These are phyloP conservation scores for Pseudocercospora eumusae DNA, from an alignment of 2,329 filamentous ascomycete genomes.

Conservation along the genomic window DNA sequence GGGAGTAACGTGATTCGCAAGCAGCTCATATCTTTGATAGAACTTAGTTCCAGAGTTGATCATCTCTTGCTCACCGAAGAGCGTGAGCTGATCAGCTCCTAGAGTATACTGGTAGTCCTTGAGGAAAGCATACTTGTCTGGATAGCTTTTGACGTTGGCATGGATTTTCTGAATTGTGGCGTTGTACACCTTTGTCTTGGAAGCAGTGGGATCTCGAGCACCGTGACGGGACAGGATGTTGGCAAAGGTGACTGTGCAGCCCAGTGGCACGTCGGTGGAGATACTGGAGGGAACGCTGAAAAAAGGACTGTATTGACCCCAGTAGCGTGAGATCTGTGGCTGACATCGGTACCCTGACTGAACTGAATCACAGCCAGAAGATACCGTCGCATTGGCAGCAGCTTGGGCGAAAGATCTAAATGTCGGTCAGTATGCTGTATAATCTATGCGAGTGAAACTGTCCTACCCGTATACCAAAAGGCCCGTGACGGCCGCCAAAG, in stretches of 20 bases:
- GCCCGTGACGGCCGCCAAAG: constrained; percentile 16
- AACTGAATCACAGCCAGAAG: constrained; percentile 32
- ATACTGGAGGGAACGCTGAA: constrained; percentile 72
- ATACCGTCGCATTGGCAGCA: not conserved
- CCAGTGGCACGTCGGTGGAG: constrained; percentile 59
- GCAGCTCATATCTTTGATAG: constrained; percentile 68
- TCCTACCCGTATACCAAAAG: constrained; percentile 25
- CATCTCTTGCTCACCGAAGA: constrained; percentile 69
- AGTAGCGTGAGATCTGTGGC: constrained; percentile 57
- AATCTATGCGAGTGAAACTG: not conserved
- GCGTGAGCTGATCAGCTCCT: constrained; percentile 67
- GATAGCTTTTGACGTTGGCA: constrained; percentile 56
- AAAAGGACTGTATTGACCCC: constrained; percentile 82
- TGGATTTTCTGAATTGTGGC: constrained; percentile 68
- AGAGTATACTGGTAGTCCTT: constrained; percentile 70
- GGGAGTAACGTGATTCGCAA: constrained; percentile 61
- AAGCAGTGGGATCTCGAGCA: constrained; percentile 73
- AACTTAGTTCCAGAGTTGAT: constrained; percentile 74
- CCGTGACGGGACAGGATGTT: constrained; percentile 83
- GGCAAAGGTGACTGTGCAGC: constrained; percentile 76
- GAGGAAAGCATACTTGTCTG: constrained; percentile 68
- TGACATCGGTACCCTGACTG: constrained; percentile 63
- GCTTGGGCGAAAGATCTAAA: constrained; percentile 15
- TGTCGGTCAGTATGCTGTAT: not conserved
- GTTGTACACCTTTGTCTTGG: constrained; percentile 66